Percentiles rank a stretch among this genome's conserved stretches.
Conservation (phyloP, 2,329 filamentous ascomycete genomes). For the Corynespora cassiicola region DNA sequence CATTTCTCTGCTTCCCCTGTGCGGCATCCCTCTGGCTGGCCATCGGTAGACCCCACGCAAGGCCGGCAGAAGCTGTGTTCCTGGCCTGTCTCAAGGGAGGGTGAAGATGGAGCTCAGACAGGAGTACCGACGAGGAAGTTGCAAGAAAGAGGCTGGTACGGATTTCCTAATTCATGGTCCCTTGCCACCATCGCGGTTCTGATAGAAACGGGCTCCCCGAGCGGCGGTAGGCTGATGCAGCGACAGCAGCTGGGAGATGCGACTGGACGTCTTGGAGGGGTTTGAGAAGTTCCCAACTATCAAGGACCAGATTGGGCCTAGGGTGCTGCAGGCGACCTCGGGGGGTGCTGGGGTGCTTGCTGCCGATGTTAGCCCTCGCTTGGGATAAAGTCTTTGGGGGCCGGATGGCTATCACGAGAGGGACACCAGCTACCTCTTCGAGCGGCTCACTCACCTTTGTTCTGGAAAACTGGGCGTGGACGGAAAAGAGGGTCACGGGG, state of each 20-base stretch:
- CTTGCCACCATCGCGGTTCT: constrained; percentile 35
- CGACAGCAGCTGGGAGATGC: constrained; percentile 27
- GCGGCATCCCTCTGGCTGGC: constrained; percentile 29
- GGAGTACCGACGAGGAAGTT: constrained; percentile 23
- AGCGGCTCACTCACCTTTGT: constrained; percentile 16
- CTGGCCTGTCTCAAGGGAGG: constrained; percentile 22
- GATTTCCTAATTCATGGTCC: constrained; percentile 33
- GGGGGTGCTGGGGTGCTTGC: constrained; percentile 15
- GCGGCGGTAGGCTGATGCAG: constrained; percentile 29
- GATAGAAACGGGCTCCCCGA: constrained; percentile 15
- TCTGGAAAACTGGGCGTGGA: constrained; percentile 17
- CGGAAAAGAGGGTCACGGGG: constrained; percentile 9
- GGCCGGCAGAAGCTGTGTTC: constrained; percentile 22
- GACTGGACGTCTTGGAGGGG: constrained; percentile 34
- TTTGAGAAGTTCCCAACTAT: constrained; percentile 37
- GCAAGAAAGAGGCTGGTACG: constrained; percentile 26
- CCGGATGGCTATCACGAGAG: not conserved
- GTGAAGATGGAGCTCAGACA: constrained; percentile 30
- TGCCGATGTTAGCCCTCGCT: constrained; percentile 25
- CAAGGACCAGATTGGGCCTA: constrained; percentile 42
- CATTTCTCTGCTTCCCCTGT: constrained; percentile 25
- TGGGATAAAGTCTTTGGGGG: constrained; percentile 1
- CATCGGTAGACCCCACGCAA: constrained; percentile 31
- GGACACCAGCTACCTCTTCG: constrained; percentile 8
- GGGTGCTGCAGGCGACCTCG: constrained; percentile 27